A percentile compares a stretch with the other conserved stretches of the same genome.
Evolutionary conservation across 1,284 basidiomycete species (phyloP).

Genomic region (Malassezia furfur): DNA sequence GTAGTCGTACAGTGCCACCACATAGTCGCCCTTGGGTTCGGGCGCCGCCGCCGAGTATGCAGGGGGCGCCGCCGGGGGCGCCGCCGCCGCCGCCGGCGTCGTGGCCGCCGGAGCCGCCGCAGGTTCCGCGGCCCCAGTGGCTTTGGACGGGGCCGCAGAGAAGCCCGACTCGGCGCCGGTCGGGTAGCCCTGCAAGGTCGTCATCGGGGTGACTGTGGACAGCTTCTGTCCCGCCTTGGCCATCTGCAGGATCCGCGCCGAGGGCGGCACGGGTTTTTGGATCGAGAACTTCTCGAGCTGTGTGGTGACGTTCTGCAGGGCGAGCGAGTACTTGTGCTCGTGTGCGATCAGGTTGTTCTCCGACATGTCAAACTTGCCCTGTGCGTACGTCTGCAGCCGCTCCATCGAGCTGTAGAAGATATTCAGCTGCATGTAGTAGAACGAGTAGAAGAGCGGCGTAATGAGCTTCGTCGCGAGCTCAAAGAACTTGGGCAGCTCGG

Average conservation of each 20-base stretch:
- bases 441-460: conserved; percentile 90
- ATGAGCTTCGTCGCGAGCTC: conserved; percentile 77
- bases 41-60: conserved; percentile 39
- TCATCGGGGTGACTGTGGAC: neutral
- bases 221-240: conserved; percentile 11
- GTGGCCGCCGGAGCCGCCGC: conserved; percentile 7
- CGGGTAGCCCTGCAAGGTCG: neutral
- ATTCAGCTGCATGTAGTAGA: conserved; percentile 99
- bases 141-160: neutral
- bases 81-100: neutral
- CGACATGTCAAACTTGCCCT: conserved; percentile 69
- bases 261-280: conserved; percentile 29
- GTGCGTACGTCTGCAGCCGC: conserved; percentile 72
- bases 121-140: neutral
- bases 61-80: conserved; percentile 26
- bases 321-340: conserved; percentile 65
- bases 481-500: conserved; percentile 85
- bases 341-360: conserved; percentile 58
- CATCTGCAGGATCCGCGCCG: conserved; percentile 21
- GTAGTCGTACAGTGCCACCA: conserved; percentile 92
- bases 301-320: conserved; percentile 68
- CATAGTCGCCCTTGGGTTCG: conserved; percentile 54
- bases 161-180: neutral
- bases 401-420: conserved; percentile 88
- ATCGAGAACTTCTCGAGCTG: conserved; percentile 45